Conservation (phyloP, 2,329 filamentous ascomycete genomes). For the Aspergillus thermomutatus region DNA sequence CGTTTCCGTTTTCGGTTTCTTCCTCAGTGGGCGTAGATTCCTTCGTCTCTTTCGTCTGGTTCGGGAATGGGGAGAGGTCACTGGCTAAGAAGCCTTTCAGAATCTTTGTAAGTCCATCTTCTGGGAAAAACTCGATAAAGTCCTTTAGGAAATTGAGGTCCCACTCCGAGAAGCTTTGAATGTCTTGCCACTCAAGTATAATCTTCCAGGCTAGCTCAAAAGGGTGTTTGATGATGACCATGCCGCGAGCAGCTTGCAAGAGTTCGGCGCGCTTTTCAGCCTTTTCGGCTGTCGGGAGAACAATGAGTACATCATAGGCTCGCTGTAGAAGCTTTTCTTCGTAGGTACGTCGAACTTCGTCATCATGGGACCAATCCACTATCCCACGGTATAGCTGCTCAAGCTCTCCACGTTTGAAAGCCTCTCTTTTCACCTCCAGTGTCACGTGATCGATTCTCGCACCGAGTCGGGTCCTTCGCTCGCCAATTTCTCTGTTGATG, state of each 20-base stretch:
- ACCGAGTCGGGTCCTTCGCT: slow-evolving; percentile 81
- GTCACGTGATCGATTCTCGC: slow-evolving; percentile 81
- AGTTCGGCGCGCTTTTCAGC: slow-evolving; percentile 67
- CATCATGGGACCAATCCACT: slow-evolving; percentile 86
- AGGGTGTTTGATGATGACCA: slow-evolving; percentile 94
- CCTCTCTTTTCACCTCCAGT: slow-evolving; percentile 79
- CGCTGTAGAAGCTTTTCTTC: slow-evolving; percentile 87
- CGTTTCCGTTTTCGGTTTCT: slow-evolving; percentile 31
- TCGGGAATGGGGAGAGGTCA: slow-evolving; percentile 76
- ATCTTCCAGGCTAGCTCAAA: slow-evolving; percentile 90
- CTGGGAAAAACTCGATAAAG: slow-evolving; percentile 80
- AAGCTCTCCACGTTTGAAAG: slow-evolving; percentile 71
- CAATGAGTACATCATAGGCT: slow-evolving; percentile 72
- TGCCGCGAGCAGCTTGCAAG: slow-evolving; percentile 74
- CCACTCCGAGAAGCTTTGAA: slow-evolving; percentile 69
- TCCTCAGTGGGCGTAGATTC: slow-evolving; percentile 7
- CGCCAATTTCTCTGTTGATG: slow-evolving; percentile 85
- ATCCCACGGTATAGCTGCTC: slow-evolving; percentile 76
- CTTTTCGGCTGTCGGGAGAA: slow-evolving; percentile 67
- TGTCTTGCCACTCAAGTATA: slow-evolving; percentile 82
- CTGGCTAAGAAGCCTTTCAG: slow-evolving; percentile 79
- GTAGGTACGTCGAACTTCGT: slow-evolving; percentile 75
- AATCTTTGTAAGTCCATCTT: slow-evolving; percentile 76
- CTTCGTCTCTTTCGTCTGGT: slow-evolving; percentile 38
- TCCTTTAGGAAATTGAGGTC: slow-evolving; percentile 74